phyloP scores from a whole-genome alignment of 225 moss, liverwort and hornwort genomes.

The Physcomitrellopsis africana region DNA sequence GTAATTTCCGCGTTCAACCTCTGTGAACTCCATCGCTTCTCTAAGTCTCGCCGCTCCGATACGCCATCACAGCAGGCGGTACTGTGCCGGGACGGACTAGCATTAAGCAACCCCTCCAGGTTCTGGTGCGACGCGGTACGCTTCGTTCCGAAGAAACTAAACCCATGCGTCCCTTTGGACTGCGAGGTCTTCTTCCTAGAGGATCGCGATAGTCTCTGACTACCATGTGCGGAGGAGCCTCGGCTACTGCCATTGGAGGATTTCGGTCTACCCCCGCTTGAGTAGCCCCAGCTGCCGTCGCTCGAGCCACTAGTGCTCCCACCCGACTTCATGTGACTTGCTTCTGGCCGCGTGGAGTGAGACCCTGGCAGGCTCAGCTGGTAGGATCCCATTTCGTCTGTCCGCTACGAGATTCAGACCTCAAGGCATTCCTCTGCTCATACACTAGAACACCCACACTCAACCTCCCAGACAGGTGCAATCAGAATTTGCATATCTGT shows the following conservation, averaged over 20 bases:
- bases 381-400: constrained; percentile 40
- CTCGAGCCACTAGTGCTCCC: constrained; percentile 8
- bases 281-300: not conserved
- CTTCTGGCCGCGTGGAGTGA: not conserved
- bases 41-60: constrained; percentile 37
- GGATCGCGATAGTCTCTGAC: not conserved
- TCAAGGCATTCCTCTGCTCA: constrained; percentile 35
- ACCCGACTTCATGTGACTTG: constrained; percentile 1
- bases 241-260: no score
- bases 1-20: not conserved
- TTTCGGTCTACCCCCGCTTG: no score
- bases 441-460: not conserved
- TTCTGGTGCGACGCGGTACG: constrained; percentile 35
- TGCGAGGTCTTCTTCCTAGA: constrained; percentile 16
- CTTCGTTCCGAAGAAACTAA: constrained; percentile 28
- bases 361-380: constrained; percentile 45
- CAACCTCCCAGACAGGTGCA: no score
- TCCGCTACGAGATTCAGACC: not conserved
- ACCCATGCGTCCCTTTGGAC: constrained; percentile 11
- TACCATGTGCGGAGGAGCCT: no score
- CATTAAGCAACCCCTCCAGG: constrained; percentile 30
- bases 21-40: constrained; percentile 34
- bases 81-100: constrained; percentile 55
- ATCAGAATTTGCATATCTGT: no score
- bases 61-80: constrained; percentile 57